phyloP scores from a whole-genome alignment of 768 basidiomycete genomes.

The Gymnopilus junonius region DNA sequence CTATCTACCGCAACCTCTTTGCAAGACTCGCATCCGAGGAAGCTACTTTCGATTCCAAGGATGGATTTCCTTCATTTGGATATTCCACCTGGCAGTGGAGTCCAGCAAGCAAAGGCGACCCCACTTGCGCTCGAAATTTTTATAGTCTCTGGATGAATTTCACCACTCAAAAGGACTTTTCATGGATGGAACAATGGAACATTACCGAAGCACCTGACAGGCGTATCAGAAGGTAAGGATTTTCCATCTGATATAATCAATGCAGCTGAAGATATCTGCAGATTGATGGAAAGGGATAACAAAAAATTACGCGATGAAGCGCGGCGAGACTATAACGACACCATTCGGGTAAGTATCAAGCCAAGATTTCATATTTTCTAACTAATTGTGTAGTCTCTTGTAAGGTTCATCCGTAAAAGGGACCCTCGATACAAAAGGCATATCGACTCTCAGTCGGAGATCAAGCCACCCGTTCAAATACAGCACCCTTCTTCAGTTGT shows the following conservation, averaged over 20 bases:
- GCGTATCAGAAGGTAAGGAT: constrained; percentile 68
- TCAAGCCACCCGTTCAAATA: constrained; percentile 30
- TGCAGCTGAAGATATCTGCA: constrained; percentile 27
- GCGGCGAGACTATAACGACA: constrained; percentile 91
- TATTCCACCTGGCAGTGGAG: constrained; percentile 76
- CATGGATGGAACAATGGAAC: constrained; percentile 88
- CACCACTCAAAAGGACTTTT: constrained; percentile 83
- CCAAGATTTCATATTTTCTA: neutral
- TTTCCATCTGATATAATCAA: neutral
- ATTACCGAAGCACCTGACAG: constrained; percentile 85
- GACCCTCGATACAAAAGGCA: constrained; percentile 86
- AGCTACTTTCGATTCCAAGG: constrained; percentile 41
- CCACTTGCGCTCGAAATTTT: constrained; percentile 68
- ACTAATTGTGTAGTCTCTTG: constrained; percentile 57
- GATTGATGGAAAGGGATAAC: constrained; percentile 96
- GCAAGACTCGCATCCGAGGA: constrained; percentile 84
- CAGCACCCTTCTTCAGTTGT: constrained; percentile 34
- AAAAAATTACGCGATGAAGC: constrained; percentile 89
- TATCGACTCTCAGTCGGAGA: constrained; percentile 48
- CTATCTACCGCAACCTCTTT: constrained; percentile 89
- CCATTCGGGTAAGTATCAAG: constrained; percentile 69
- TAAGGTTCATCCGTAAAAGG: constrained; percentile 79
- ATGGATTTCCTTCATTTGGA: constrained; percentile 84
- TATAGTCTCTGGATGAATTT: constrained; percentile 91
- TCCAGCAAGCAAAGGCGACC: constrained; percentile 45